These are phyloP conservation scores for Silene noctiflora DNA, from an alignment of 179 eudicot species.

Conservation along the genomic window DNA sequence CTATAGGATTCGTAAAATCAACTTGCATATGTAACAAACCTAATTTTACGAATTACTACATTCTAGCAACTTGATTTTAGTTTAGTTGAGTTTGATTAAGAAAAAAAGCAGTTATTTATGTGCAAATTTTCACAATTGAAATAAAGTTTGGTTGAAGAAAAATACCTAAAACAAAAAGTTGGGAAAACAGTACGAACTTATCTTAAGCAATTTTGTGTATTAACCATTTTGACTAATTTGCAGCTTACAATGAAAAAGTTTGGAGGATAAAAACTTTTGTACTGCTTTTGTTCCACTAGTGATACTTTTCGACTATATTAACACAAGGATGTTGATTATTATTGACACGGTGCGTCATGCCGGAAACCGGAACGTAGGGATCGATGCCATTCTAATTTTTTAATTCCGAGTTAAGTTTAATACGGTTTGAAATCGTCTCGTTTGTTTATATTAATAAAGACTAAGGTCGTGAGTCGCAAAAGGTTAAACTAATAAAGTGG, in stretches of 20 bases:
- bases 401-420: neutral
- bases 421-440: neutral
- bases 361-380: too few relatives aligned
- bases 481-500: too few relatives aligned
- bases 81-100: too few relatives aligned
- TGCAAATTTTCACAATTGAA: neutral
- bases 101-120: too few relatives aligned
- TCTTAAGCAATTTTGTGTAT: neutral
- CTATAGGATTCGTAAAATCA: too few relatives aligned
- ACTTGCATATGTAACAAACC: too few relatives aligned
- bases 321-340: too few relatives aligned
- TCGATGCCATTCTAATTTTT: too few relatives aligned
- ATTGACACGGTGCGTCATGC: neutral
- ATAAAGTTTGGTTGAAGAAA: neutral
- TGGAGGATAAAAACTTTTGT: neutral
- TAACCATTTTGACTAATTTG: neutral
- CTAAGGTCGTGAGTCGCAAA: too few relatives aligned
- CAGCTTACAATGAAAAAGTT: neutral
- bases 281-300: constrained; percentile 13
- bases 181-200: neutral
- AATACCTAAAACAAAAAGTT: neutral
- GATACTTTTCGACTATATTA: neutral
- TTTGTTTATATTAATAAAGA: too few relatives aligned
- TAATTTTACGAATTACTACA: too few relatives aligned
- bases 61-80: too few relatives aligned